These are phyloP conservation scores for Diaporthe citriasiana DNA, from an alignment of 2,329 filamentous ascomycete species.

Conservation along the genomic window DNA sequence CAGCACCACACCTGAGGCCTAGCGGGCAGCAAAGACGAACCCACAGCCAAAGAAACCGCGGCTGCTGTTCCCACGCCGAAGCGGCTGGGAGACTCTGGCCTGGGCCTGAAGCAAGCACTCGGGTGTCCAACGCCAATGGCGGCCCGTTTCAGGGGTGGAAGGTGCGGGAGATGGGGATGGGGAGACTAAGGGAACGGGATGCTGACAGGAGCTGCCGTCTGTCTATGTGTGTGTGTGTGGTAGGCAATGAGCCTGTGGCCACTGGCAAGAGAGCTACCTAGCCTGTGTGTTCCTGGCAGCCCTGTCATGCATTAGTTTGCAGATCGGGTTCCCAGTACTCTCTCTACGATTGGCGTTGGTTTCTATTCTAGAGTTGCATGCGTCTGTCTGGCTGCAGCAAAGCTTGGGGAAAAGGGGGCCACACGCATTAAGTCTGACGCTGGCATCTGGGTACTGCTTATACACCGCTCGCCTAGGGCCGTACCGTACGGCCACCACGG, in stretches of 20 bases:
- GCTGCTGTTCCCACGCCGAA: background rate
- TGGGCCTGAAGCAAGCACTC: conserved; percentile 26
- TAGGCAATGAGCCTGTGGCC: background rate
- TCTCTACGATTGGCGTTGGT: conserved; percentile 11
- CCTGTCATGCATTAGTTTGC: conserved; percentile 26
- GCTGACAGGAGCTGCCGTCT: conserved; percentile 21
- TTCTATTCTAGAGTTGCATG: conserved; percentile 24
- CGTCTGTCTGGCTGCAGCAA: conserved; percentile 1
- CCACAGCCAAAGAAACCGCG: conserved; percentile 16
- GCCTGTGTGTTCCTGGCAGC: conserved; percentile 13
- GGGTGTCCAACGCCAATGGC: conserved; percentile 16
- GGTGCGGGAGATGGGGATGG: background rate
- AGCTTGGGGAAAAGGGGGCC: conserved; percentile 25
- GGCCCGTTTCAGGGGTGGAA: conserved; percentile 33
- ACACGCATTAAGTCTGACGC: conserved; percentile 16
- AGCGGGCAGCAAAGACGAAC: background rate
- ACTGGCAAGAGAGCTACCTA: background rate
- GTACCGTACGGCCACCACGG: conserved; percentile 4
- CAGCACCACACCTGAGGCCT: background rate
- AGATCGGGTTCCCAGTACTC: background rate
- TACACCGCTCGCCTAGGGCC: conserved; percentile 19
- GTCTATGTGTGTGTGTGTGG: too few relatives aligned
- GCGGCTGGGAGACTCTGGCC: conserved; percentile 9
- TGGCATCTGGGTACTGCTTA: conserved; percentile 15
- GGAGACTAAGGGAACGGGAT: conserved; percentile 2